phyloP scores from a whole-genome alignment of 2,329 filamentous ascomycete genomes.

The Akanthomyces lecanii region DNA sequence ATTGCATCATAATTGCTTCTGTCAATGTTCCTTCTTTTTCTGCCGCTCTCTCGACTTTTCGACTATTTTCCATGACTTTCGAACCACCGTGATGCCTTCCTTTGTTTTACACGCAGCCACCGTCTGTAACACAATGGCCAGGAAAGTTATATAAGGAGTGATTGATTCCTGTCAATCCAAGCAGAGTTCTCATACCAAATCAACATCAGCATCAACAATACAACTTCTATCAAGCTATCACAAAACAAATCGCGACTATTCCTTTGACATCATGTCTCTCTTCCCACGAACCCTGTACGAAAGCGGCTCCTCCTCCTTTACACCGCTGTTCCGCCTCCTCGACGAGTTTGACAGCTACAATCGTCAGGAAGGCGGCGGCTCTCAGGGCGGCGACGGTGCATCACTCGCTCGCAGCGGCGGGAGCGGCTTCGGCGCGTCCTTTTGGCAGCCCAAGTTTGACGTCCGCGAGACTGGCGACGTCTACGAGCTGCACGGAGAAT shows the following conservation, averaged over 20 bases:
- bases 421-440: slow-evolving; percentile 27
- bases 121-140: too few relatives aligned
- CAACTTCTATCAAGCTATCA: too few relatives aligned
- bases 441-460: slow-evolving; percentile 66
- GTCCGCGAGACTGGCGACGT: slow-evolving; percentile 57
- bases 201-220: too few relatives aligned
- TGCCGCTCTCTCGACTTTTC: slow-evolving; percentile 12
- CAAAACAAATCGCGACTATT: too few relatives aligned
- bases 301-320: slow-evolving; percentile 35
- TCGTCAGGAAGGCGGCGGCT: slow-evolving; percentile 32
- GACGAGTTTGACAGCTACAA: slow-evolving; percentile 47
- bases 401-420: not conserved
- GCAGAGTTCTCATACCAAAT: too few relatives aligned
- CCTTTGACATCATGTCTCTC: slow-evolving; percentile 40
- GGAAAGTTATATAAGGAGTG: too few relatives aligned
- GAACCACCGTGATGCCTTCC: too few relatives aligned
- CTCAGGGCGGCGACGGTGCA: not conserved
- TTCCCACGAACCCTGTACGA: slow-evolving; percentile 39
- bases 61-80: too few relatives aligned
- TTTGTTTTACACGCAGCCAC: too few relatives aligned
- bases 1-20: too few relatives aligned
- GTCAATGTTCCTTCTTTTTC: not conserved
- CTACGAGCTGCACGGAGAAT: slow-evolving; percentile 67
- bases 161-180: too few relatives aligned
- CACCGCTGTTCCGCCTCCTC: slow-evolving; percentile 48